Percentiles rank a stretch among this genome's conserved stretches.
phyloP scores from a whole-genome alignment of 2,329 filamentous ascomycete species.

The Talaromyces sp. region DNA sequence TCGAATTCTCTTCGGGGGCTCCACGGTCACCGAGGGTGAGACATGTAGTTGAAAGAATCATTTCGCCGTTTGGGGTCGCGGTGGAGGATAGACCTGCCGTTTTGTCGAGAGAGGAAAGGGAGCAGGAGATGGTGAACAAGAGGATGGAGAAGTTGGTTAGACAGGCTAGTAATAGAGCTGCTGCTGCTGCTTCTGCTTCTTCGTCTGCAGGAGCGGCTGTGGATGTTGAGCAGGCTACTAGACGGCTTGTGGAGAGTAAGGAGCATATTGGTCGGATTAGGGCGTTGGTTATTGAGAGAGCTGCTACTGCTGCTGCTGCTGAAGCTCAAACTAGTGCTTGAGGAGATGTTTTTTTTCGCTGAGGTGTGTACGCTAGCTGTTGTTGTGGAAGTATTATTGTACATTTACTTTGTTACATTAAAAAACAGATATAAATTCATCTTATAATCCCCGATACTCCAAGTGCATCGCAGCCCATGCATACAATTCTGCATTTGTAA shows the following conservation, averaged over 20 bases:
- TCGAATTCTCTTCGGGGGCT: constrained; percentile 40
- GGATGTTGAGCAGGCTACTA: constrained; percentile 21
- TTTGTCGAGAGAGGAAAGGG: constrained; percentile 31
- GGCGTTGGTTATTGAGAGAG: constrained; percentile 28
- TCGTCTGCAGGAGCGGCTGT: constrained; percentile 17
- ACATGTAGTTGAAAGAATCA: constrained; percentile 41
- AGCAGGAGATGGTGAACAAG: constrained; percentile 27
- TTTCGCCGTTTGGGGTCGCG: constrained; percentile 35
- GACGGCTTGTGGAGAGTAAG: constrained; percentile 14
- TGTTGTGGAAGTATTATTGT: neutral
- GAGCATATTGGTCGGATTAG: constrained; percentile 27
- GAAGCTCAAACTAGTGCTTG: neutral
- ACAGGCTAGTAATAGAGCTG: constrained; percentile 24
- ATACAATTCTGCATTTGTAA: neutral
- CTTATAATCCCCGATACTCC: neutral
- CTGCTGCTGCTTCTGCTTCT: constrained; percentile 12
- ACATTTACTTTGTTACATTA: neutral
- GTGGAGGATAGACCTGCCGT: constrained; percentile 36
- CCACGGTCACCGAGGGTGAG: constrained; percentile 35
- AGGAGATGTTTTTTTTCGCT: neutral
- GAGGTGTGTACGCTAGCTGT: neutral
- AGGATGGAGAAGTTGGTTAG: constrained; percentile 30
- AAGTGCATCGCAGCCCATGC: neutral
- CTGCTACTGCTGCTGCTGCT: constrained; percentile 4
- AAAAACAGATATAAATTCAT: neutral